Evolutionary conservation across 805 yeast genomes (phyloP).

Genomic region (Lachancea nothofagi): DNA sequence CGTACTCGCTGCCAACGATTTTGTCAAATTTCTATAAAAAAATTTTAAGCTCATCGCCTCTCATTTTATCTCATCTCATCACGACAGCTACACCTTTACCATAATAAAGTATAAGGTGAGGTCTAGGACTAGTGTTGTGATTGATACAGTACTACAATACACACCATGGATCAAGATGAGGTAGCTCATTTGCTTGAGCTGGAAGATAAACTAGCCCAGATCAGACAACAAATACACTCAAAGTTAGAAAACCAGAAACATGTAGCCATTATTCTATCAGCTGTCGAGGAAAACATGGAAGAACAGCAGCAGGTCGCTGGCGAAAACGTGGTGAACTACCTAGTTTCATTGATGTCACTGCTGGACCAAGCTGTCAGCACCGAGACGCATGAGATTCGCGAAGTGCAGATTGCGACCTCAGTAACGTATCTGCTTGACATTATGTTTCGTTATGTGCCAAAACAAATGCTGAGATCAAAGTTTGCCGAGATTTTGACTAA

Average conservation of each 20-base stretch:
- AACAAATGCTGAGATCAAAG: conserved; percentile 60
- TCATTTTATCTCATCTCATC: conserved; percentile 30
- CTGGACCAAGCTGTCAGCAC: conserved; percentile 62
- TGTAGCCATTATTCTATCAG: conserved; percentile 73
- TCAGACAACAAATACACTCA: conserved; percentile 69
- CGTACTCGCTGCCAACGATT: not conserved
- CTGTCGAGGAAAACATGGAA: conserved; percentile 82
- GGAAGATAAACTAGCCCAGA: conserved; percentile 57
- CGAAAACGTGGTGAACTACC: conserved; percentile 71
- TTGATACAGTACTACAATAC: not conserved
- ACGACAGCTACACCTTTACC: no score
- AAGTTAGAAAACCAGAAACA: conserved; percentile 83
- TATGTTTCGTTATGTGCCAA: conserved; percentile 68
- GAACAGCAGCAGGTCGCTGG: conserved; percentile 47
- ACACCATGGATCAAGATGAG: conserved; percentile 28
- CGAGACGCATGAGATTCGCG: conserved; percentile 47
- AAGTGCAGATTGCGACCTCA: conserved; percentile 61
- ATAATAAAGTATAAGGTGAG: no score
- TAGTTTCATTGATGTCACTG: conserved; percentile 75
- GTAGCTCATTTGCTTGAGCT: conserved; percentile 41
- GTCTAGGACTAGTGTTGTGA: not conserved
- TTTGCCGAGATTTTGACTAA: conserved; percentile 73
- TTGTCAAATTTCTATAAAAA: not conserved
- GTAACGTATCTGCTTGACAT: conserved; percentile 79
- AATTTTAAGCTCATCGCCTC: conserved; percentile 7